Conservation (phyloP, 805 yeast species). For the Nakazawaea populi region DNA sequence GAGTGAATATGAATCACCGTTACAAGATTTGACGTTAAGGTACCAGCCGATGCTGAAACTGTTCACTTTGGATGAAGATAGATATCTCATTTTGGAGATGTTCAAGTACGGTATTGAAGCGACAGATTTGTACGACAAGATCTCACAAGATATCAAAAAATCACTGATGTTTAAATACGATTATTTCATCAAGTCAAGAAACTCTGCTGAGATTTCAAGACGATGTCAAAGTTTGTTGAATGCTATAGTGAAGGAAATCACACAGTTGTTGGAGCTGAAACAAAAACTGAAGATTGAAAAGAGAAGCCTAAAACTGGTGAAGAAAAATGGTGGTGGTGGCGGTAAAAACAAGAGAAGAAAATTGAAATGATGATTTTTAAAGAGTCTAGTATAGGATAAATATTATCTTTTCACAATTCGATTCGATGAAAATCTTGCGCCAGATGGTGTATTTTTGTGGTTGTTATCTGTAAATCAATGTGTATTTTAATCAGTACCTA, state of each 20-base stretch:
- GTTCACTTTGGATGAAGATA: constrained; percentile 85
- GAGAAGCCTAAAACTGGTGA: neutral
- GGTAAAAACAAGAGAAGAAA: neutral
- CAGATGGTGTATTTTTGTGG: too few relatives aligned
- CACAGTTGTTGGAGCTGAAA: constrained; percentile 27
- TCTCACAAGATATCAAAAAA: constrained; percentile 66
- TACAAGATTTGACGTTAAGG: constrained; percentile 68
- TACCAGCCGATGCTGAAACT: constrained; percentile 70
- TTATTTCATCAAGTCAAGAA: constrained; percentile 78
- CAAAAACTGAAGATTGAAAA: neutral
- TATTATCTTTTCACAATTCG: too few relatives aligned
- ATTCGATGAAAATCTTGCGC: too few relatives aligned
- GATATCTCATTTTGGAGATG: constrained; percentile 76
- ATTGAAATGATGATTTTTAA: neutral
- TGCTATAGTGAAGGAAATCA: constrained; percentile 61
- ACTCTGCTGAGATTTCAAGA: constrained; percentile 71
- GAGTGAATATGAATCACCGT: constrained; percentile 64
- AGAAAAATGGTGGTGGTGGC: neutral
- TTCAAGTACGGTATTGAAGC: constrained; percentile 77
- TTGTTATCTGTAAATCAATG: too few relatives aligned
- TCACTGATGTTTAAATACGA: constrained; percentile 82
- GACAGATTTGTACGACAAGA: constrained; percentile 70
- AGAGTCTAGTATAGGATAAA: too few relatives aligned
- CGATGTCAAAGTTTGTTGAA: constrained; percentile 75
- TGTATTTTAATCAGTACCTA: too few relatives aligned